These are phyloP conservation scores for Diaporthe humulicola DNA, from an alignment of 2,329 filamentous ascomycete genomes.

Conservation along the genomic window DNA sequence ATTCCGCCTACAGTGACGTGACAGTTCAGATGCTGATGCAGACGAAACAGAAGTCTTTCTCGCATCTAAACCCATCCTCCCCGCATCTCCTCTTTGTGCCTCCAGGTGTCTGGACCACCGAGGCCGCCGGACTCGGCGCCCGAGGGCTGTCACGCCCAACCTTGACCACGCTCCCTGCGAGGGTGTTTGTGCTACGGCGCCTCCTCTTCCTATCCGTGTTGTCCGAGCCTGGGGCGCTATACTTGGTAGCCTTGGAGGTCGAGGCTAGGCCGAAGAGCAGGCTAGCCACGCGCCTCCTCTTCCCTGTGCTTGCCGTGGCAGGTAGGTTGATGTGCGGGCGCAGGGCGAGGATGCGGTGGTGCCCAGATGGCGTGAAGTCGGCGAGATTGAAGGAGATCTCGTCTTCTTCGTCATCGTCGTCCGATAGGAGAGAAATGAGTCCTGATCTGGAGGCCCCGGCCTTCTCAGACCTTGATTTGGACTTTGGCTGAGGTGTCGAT, in stretches of 20 bases:
- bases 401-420: conserved; percentile 52
- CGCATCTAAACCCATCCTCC: conserved; percentile 67
- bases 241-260: conserved; percentile 14
- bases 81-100: conserved; percentile 67
- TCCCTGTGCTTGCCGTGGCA: neutral
- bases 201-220: neutral
- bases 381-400: conserved; percentile 53
- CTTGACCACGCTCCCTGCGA: conserved; percentile 31
- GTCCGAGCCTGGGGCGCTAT: conserved; percentile 5
- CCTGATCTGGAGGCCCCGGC: conserved; percentile 49
- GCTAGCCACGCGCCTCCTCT: conserved; percentile 37
- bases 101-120: conserved; percentile 60
- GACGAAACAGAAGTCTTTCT: conserved; percentile 71
- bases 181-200: conserved; percentile 10
- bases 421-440: conserved; percentile 59
- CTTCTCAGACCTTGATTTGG: conserved; percentile 28
- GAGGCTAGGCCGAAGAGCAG: conserved; percentile 39
- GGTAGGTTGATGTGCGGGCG: neutral
- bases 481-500: conserved; percentile 27
- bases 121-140: conserved; percentile 43
- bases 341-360: conserved; percentile 28
- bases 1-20: neutral
- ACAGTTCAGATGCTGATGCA: conserved; percentile 55
- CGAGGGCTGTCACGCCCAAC: conserved; percentile 29
- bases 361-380: conserved; percentile 42